Conservation (phyloP, 1,284 basidiomycete genomes). For the Ceratobasidium sp. region DNA sequence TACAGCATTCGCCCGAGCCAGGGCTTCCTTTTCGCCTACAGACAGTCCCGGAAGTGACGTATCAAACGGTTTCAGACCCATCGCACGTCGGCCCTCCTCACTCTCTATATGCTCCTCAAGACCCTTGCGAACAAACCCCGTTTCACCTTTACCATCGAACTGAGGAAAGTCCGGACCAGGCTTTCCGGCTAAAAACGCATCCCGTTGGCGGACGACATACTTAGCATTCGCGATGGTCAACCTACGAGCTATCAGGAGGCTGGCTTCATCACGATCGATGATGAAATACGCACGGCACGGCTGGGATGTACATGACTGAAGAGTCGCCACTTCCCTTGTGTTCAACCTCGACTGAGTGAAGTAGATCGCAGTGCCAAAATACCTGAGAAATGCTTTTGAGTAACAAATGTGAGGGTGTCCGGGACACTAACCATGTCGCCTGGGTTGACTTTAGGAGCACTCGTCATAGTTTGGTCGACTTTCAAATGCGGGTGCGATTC, state of each 20-base stretch:
- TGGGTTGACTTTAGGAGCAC: conserved; percentile 76
- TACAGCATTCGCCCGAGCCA: conserved; percentile 45
- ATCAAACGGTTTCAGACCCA: conserved; percentile 61
- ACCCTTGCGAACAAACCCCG: conserved; percentile 66
- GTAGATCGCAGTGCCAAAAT: conserved; percentile 86
- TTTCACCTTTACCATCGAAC: conserved; percentile 66
- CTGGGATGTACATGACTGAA: conserved; percentile 86
- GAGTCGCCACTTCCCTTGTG: conserved; percentile 80
- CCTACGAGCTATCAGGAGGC: conserved; percentile 14
- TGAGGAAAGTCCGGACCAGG: conserved; percentile 83
- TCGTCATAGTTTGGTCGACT: conserved; percentile 77
- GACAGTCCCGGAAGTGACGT: conserved; percentile 27
- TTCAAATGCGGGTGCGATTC: conserved; percentile 75
- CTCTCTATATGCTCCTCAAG: conserved; percentile 64
- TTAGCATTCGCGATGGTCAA: conserved; percentile 72
- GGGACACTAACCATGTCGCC: conserved; percentile 68
- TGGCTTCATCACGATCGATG: not conserved
- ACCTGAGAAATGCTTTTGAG: conserved; percentile 62
- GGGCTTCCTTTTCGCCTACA: conserved; percentile 37
- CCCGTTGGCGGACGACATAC: conserved; percentile 75
- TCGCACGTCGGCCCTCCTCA: conserved; percentile 66
- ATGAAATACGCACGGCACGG: conserved; percentile 66
- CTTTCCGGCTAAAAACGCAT: conserved; percentile 69
- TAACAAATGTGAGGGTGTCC: not conserved
- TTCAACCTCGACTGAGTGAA: conserved; percentile 82